A percentile compares a stretch with the other conserved stretches of the same genome.
These are phyloP conservation scores for Coemansia aciculifera DNA, from an alignment of 192 early-diverging fungal genomes.

Conservation along the genomic window DNA sequence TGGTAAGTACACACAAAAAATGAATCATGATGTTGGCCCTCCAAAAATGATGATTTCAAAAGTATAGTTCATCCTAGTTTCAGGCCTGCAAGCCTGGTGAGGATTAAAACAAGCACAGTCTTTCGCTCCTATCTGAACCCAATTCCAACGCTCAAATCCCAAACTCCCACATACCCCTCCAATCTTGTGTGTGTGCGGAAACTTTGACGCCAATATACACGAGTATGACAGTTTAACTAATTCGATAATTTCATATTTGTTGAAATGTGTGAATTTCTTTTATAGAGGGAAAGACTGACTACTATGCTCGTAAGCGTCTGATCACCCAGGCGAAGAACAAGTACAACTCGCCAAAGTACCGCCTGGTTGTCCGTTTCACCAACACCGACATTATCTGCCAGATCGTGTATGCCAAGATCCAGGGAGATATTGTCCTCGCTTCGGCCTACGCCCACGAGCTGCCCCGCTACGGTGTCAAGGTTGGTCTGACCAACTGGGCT, in stretches of 20 bases:
- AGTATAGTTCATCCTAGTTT: constrained; percentile 80
- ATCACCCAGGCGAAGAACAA: constrained; percentile 99
- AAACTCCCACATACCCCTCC: not conserved
- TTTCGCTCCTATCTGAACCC: constrained; percentile 92
- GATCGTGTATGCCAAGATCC: constrained; percentile 97
- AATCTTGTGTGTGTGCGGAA: not conserved
- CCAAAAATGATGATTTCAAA: constrained; percentile 63
- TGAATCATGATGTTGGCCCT: not conserved
- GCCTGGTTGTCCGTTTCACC: constrained; percentile 99
- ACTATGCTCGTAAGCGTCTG: constrained; percentile 98
- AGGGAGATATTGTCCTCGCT: constrained; percentile 93
- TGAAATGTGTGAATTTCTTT: constrained; percentile 4
- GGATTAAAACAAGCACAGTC: constrained; percentile 58
- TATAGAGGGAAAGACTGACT: constrained; percentile 99
- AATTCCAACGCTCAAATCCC: not conserved
- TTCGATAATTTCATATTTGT: not conserved
- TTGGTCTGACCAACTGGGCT: constrained; percentile 99
- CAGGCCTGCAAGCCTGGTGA: constrained; percentile 54
- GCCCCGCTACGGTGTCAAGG: constrained; percentile 90
- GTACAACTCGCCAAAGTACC: constrained; percentile 99
- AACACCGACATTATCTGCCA: constrained; percentile 97
- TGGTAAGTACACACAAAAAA: constrained; percentile 63
- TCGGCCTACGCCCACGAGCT: constrained; percentile 98
- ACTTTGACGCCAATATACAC: not conserved
- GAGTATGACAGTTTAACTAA: not conserved